Percentiles rank a stretch among this genome's conserved stretches.
Evolutionary conservation across 345 rosid genomes (phyloP).

Genomic region (Salix brachista): DNA sequence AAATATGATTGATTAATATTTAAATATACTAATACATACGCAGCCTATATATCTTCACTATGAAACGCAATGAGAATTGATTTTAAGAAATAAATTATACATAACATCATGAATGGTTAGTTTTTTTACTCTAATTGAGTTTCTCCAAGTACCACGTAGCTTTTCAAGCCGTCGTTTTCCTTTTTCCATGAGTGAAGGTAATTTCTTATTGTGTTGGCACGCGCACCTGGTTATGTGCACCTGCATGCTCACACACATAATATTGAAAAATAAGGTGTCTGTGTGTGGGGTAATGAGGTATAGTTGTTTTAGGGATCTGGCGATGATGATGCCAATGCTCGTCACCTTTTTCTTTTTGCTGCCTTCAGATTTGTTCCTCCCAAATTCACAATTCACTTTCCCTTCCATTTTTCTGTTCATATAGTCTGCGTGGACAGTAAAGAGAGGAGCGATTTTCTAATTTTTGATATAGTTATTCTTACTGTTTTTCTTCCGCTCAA

Average conservation of each 20-base stretch:
- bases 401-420: neutral
- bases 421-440: neutral
- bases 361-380: neutral
- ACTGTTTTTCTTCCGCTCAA: too few relatives aligned
- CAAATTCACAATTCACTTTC: neutral
- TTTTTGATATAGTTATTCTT: neutral
- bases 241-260: neutral
- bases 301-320: too few relatives aligned
- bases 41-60: too few relatives aligned
- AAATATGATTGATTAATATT: too few relatives aligned
- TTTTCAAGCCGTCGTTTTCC: conserved; percentile 16
- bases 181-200: conserved; percentile 1
- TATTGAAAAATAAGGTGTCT: too few relatives aligned
- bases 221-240: conserved; percentile 34
- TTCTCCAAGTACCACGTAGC: neutral
- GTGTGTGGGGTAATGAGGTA: too few relatives aligned
- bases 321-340: neutral
- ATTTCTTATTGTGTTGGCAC: conserved; percentile 17
- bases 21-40: too few relatives aligned
- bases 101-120: too few relatives aligned
- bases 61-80: too few relatives aligned
- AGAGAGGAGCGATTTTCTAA: neutral
- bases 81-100: too few relatives aligned
- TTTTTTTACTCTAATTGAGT: neutral
- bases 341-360: too few relatives aligned